These are phyloP conservation scores for Lachancea quebecensis DNA, from an alignment of 805 yeast species.

Conservation along the genomic window DNA sequence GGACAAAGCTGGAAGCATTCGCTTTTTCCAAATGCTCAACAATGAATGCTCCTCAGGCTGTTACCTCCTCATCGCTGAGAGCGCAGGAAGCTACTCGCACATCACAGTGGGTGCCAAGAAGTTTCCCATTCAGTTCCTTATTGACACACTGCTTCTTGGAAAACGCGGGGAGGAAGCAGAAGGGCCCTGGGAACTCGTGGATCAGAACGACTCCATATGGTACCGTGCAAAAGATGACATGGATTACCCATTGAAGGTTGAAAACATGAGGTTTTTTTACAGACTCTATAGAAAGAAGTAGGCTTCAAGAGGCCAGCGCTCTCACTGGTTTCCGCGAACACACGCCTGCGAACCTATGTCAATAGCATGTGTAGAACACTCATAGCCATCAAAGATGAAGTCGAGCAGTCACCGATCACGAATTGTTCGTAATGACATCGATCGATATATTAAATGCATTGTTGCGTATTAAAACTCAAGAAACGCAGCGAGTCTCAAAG, in stretches of 20 bases:
- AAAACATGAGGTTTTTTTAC: conserved; percentile 82
- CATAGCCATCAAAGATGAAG: too few relatives aligned
- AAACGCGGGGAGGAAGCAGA: conserved; percentile 35
- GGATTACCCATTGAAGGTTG: conserved; percentile 61
- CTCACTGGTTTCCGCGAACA: too few relatives aligned
- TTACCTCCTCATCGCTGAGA: conserved; percentile 62
- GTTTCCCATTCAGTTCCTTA: conserved; percentile 75
- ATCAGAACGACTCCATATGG: conserved; percentile 74
- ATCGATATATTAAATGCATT: too few relatives aligned
- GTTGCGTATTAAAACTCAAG: too few relatives aligned
- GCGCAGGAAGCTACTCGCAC: conserved; percentile 87
- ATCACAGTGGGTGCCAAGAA: conserved; percentile 66
- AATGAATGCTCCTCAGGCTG: conserved; percentile 48
- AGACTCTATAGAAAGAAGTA: conserved; percentile 58
- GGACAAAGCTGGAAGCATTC: conserved; percentile 53
- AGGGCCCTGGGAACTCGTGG: conserved; percentile 62
- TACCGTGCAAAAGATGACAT: conserved; percentile 51
- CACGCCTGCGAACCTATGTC: too few relatives aligned
- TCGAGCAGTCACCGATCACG: too few relatives aligned
- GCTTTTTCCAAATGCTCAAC: conserved; percentile 49
- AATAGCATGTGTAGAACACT: too few relatives aligned
- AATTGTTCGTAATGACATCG: too few relatives aligned
- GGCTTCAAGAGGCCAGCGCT: not conserved
- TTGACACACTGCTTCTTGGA: conserved; percentile 66
- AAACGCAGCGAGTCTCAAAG: too few relatives aligned